Conservation (phyloP, 1,139 yeast genomes). For the Blastobotrys ciferrii region DNA sequence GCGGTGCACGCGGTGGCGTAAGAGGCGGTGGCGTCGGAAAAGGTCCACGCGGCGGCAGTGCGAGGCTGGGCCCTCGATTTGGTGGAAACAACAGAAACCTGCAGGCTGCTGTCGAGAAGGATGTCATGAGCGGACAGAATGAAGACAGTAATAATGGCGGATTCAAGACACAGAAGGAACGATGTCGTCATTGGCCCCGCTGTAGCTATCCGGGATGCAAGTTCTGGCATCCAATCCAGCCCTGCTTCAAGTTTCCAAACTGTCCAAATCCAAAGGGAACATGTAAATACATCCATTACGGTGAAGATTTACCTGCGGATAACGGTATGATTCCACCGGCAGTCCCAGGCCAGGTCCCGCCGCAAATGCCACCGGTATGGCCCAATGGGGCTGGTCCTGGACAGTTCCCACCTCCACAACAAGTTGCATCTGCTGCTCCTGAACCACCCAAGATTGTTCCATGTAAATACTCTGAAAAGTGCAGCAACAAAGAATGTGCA, state of each 20-base stretch:
- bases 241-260: constrained; percentile 73
- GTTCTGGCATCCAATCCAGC: constrained; percentile 75
- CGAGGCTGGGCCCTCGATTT: constrained; percentile 16
- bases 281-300: constrained; percentile 79
- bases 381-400: background rate
- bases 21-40: constrained; percentile 4
- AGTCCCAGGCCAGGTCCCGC: constrained; percentile 5
- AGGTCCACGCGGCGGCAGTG: constrained; percentile 5
- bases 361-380: background rate
- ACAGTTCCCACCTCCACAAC: background rate
- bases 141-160: constrained; percentile 11
- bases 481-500: constrained; percentile 76
- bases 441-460: constrained; percentile 28
- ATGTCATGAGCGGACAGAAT: constrained; percentile 14
- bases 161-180: constrained; percentile 24
- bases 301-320: constrained; percentile 58
- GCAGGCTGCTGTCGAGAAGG: constrained; percentile 10
- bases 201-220: constrained; percentile 65
- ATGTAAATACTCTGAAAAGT: constrained; percentile 73
- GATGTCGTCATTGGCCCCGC: constrained; percentile 78
- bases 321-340: constrained; percentile 13
- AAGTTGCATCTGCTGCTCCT: background rate
- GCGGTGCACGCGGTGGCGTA: background rate
- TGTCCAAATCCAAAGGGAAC: constrained; percentile 81
- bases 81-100: constrained; percentile 14